These are phyloP conservation scores for Linnemannia hyalina DNA, from an alignment of 192 early-diverging fungal genomes.

Conservation along the genomic window DNA sequence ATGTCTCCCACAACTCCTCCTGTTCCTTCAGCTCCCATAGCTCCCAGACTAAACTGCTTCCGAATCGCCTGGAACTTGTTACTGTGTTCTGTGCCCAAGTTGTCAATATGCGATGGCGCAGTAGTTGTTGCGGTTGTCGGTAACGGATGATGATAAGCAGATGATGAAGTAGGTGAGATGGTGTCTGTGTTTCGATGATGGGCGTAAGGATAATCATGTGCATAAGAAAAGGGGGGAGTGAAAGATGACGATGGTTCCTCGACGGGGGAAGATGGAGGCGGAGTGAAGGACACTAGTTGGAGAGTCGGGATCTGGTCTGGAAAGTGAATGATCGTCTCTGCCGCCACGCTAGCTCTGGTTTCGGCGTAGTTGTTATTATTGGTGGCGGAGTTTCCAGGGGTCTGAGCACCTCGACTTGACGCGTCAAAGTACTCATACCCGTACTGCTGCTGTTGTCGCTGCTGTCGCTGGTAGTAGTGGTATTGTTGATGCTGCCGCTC, in stretches of 20 bases:
- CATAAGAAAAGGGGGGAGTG: background rate
- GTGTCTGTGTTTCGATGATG: background rate
- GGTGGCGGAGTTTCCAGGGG: no score
- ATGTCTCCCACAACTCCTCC: background rate
- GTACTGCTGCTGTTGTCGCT: background rate
- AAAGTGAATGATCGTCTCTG: conserved; percentile 27
- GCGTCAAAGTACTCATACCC: background rate
- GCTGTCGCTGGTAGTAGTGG: background rate
- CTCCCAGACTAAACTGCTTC: conserved; percentile 1
- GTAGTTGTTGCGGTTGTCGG: background rate
- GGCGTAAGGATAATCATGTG: background rate
- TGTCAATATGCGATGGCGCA: background rate
- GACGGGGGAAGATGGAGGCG: background rate
- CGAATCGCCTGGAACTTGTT: background rate
- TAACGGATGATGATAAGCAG: background rate
- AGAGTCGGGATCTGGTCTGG: conserved; percentile 1
- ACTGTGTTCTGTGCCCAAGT: background rate
- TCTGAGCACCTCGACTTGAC: background rate
- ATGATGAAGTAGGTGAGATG: background rate
- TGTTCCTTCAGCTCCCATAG: background rate
- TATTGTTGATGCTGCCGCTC: background rate
- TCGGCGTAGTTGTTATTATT: no score
- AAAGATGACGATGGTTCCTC: background rate
- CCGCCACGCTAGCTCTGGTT: no score
- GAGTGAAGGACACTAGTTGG: background rate